Conservation (phyloP, 805 yeast genomes). For the Babjeviella inositovora region DNA sequence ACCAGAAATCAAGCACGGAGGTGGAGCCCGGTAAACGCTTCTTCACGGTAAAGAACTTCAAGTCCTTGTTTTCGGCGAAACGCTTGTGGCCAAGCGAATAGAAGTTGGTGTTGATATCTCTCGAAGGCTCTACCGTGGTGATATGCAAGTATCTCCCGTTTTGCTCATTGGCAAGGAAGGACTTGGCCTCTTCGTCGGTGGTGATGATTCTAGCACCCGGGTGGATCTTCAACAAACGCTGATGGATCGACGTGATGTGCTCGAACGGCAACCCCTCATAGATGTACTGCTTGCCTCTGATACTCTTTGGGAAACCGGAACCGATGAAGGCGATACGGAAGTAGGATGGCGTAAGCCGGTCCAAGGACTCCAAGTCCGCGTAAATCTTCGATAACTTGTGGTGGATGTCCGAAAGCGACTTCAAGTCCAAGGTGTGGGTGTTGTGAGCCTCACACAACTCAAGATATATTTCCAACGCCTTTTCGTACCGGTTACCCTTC, state of each 20-base stretch:
- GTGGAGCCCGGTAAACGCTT: slow-evolving; percentile 63
- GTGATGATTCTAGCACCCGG: slow-evolving; percentile 69
- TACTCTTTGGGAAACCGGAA: slow-evolving; percentile 65
- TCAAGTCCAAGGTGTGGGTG: slow-evolving; percentile 56
- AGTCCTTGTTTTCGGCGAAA: slow-evolving; percentile 60
- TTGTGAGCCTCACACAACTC: slow-evolving; percentile 67
- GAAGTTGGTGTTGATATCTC: slow-evolving; percentile 27
- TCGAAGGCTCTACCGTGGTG: slow-evolving; percentile 54
- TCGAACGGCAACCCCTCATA: slow-evolving; percentile 83
- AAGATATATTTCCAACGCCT: slow-evolving; percentile 65
- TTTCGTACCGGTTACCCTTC: slow-evolving; percentile 60
- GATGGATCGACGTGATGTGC: slow-evolving; percentile 71
- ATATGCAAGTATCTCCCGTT: slow-evolving; percentile 66
- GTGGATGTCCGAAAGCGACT: slow-evolving; percentile 60
- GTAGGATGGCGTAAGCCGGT: slow-evolving; percentile 60
- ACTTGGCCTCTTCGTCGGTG: slow-evolving; percentile 38
- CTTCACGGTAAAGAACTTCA: slow-evolving; percentile 53
- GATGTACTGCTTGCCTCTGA: slow-evolving; percentile 63
- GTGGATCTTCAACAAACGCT: slow-evolving; percentile 53
- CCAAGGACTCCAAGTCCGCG: slow-evolving; percentile 46
- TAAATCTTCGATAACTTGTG: slow-evolving; percentile 54
- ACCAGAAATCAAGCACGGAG: slow-evolving; percentile 67
- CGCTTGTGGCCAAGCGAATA: slow-evolving; percentile 48
- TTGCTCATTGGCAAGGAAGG: slow-evolving; percentile 29
- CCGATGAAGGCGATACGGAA: slow-evolving; percentile 75